A percentile compares a stretch with the other conserved stretches of the same genome.
These are phyloP conservation scores for Pseudogymnoascus sp. DNA, from an alignment of 2,329 filamentous ascomycete species.

Conservation along the genomic window DNA sequence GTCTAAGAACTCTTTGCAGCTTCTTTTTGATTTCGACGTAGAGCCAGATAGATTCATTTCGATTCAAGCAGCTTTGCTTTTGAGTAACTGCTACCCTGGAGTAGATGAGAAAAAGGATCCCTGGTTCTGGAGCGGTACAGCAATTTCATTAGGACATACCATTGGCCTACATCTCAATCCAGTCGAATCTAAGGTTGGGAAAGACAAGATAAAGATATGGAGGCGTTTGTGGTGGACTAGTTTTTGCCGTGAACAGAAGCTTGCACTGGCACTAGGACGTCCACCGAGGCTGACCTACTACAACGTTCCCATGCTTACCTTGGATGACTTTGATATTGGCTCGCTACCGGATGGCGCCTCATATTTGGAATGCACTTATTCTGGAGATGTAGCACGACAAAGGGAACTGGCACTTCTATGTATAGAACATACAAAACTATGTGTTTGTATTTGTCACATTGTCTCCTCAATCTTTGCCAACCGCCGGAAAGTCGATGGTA, in stretches of 20 bases:
- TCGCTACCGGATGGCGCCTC: conserved; percentile 58
- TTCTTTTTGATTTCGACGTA: conserved; percentile 88
- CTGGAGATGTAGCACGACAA: conserved; percentile 64
- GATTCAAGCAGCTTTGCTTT: conserved; percentile 75
- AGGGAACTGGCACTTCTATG: conserved; percentile 74
- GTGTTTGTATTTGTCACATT: conserved; percentile 78
- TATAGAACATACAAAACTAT: conserved; percentile 80
- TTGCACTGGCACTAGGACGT: conserved; percentile 86
- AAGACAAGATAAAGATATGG: conserved; percentile 67
- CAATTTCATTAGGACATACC: conserved; percentile 79
- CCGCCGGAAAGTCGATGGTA: background rate
- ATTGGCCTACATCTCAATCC: conserved; percentile 86
- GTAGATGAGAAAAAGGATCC: conserved; percentile 93
- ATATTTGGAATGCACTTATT: conserved; percentile 61
- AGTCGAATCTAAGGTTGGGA: conserved; percentile 59
- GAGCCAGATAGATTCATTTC: conserved; percentile 78
- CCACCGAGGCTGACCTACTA: conserved; percentile 86
- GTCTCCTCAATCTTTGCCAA: conserved; percentile 32
- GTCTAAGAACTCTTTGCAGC: conserved; percentile 26
- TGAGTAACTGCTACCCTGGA: conserved; percentile 94
- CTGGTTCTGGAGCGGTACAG: conserved; percentile 95
- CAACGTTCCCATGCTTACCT: conserved; percentile 76
- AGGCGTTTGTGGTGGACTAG: conserved; percentile 96
- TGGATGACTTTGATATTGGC: conserved; percentile 73
- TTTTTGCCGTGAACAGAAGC: conserved; percentile 83